Evolutionary conservation across 2,329 filamentous ascomycete genomes (phyloP).

Genomic region (Ophiocordyceps camponoti-rufipedis): DNA sequence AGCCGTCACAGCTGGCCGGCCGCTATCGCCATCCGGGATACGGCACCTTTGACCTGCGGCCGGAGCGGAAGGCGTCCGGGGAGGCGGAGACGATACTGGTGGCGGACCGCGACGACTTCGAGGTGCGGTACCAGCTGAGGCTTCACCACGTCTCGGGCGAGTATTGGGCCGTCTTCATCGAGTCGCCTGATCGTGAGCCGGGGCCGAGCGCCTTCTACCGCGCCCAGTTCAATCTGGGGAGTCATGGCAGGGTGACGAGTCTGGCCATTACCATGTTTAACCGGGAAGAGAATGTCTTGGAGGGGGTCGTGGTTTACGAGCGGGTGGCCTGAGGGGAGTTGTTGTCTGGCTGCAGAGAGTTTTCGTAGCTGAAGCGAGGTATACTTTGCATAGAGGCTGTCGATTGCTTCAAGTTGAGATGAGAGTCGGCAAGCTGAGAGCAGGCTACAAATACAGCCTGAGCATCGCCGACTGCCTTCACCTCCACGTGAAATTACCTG

Average conservation of each 20-base stretch:
- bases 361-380: too few species aligned
- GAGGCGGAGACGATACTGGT: slow-evolving; percentile 6
- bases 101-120: slow-evolving; percentile 6
- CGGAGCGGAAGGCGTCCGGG: slow-evolving; percentile 3
- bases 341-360: too few species aligned
- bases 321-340: background rate
- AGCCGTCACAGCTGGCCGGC: slow-evolving; percentile 15
- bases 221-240: slow-evolving; percentile 3
- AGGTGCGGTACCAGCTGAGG: slow-evolving; percentile 5
- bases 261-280: background rate
- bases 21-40: slow-evolving; percentile 26
- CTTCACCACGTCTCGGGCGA: slow-evolving; percentile 12
- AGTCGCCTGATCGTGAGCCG: background rate
- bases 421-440: too few species aligned
- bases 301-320: background rate
- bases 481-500: too few species aligned
- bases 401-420: too few species aligned
- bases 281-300: slow-evolving; percentile 1
- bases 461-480: too few species aligned
- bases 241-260: background rate
- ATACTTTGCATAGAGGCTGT: too few species aligned
- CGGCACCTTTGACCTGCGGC: slow-evolving; percentile 6
- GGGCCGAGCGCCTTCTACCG: slow-evolving; percentile 1
- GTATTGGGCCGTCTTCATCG: slow-evolving; percentile 8
- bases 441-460: too few species aligned